Percentiles rank a stretch among this genome's conserved stretches.
Conservation (phyloP, 129 eudicot species). For the Lonicera japonica region DNA sequence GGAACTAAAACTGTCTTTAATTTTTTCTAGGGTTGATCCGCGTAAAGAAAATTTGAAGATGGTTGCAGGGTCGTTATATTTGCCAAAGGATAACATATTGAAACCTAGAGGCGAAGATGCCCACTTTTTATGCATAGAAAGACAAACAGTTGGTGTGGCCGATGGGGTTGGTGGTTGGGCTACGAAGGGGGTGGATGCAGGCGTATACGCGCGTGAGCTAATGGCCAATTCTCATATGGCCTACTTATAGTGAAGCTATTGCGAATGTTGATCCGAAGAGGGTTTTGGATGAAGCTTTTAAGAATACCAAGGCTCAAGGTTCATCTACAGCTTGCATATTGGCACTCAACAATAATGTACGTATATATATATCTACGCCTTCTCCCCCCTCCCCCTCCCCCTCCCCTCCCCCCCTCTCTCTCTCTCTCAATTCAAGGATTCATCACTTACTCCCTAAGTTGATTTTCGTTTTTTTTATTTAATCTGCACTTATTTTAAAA, state of each 20-base stretch:
- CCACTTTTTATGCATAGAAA: constrained; percentile 6
- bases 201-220: constrained; percentile 13
- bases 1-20: no score
- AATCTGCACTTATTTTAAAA: no score
- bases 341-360: constrained; percentile 5
- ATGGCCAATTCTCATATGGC: constrained; percentile 8
- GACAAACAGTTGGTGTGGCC: constrained; percentile 21
- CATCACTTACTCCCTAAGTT: not conserved
- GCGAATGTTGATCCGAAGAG: constrained; percentile 8
- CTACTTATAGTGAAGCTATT: not conserved
- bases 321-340: constrained; percentile 21
- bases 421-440: no score
- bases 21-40: not conserved
- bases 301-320: constrained; percentile 3
- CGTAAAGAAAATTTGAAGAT: constrained; percentile 1
- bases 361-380: not conserved
- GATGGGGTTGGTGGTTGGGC: no score
- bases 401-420: not conserved
- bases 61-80: constrained; percentile 1
- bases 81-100: constrained; percentile 9
- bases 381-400: no score
- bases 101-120: constrained; percentile 23
- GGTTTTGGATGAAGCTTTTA: constrained; percentile 1
- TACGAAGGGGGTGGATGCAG: constrained; percentile 27
- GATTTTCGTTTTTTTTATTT: not conserved